Conservation (phyloP, 164 flowering plant genomes). For the Aristolochia contorta region DNA sequence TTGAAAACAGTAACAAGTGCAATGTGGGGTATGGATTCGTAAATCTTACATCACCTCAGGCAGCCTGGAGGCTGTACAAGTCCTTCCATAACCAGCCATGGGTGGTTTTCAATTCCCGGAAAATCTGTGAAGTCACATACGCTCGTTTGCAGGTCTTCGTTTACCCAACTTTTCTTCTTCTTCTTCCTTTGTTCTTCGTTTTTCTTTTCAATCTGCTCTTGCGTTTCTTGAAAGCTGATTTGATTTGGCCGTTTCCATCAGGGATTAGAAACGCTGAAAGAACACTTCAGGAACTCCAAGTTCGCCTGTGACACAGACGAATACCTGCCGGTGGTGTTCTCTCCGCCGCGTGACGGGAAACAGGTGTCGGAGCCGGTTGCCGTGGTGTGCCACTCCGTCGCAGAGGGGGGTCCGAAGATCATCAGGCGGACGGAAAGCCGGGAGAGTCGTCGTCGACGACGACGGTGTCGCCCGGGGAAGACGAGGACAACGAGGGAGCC, state of each 20-base stretch:
- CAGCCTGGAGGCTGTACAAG: conserved; percentile 72
- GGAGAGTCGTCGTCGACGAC: not conserved
- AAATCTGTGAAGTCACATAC: conserved; percentile 81
- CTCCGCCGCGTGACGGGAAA: conserved; percentile 84
- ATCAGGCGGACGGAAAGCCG: not conserved
- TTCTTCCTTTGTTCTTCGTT: not conserved
- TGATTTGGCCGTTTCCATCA: conserved; percentile 7
- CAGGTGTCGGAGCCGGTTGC: conserved; percentile 45
- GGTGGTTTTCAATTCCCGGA: conserved; percentile 91
- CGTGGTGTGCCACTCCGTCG: conserved; percentile 24
- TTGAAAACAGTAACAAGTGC: conserved; percentile 68
- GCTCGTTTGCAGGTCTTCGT: conserved; percentile 75
- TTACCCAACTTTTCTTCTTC: not conserved
- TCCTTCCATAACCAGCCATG: conserved; percentile 74
- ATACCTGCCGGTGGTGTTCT: conserved; percentile 73
- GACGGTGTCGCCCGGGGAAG: conserved; percentile 1
- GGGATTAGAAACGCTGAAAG: conserved; percentile 87
- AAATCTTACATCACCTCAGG: conserved; percentile 82
- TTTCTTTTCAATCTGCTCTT: not conserved
- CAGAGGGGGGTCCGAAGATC: no score
- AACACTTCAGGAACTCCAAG: conserved; percentile 90
- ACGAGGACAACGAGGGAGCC: not conserved
- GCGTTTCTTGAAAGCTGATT: no score
- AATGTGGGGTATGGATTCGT: conserved; percentile 97
- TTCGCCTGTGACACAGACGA: conserved; percentile 70